A percentile compares a stretch with the other conserved stretches of the same genome.
Conservation (phyloP, 805 yeast species). For the Metschnikowia noctiluminum region DNA sequence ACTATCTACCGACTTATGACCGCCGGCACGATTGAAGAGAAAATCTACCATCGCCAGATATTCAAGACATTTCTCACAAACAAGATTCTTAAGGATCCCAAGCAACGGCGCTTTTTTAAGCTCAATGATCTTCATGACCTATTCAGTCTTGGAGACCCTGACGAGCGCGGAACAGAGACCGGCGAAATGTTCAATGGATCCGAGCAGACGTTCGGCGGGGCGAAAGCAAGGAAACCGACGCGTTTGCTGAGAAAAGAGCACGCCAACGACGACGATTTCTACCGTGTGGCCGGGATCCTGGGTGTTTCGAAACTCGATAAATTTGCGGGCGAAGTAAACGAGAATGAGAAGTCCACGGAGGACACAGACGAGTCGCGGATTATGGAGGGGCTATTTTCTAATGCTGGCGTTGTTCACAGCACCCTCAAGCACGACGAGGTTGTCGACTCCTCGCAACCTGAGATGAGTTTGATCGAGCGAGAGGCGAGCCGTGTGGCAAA, state of each 20-base stretch:
- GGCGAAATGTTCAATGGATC: constrained; percentile 57
- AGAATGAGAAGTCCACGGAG: constrained; percentile 18
- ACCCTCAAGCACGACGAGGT: constrained; percentile 78
- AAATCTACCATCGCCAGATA: constrained; percentile 93
- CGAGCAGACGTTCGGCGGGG: constrained; percentile 36
- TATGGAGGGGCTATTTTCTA: constrained; percentile 72
- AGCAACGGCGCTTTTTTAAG: constrained; percentile 89
- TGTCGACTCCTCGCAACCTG: constrained; percentile 53
- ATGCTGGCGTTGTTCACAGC: constrained; percentile 62
- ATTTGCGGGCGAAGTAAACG: constrained; percentile 51
- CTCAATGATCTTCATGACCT: constrained; percentile 88
- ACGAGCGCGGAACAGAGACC: constrained; percentile 63
- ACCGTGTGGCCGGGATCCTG: constrained; percentile 54
- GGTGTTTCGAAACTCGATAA: constrained; percentile 76
- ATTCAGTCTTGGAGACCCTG: constrained; percentile 77
- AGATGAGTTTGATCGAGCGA: constrained; percentile 50
- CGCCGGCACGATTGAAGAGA: constrained; percentile 94
- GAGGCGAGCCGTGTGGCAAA: constrained; percentile 61
- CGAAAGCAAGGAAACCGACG: constrained; percentile 31
- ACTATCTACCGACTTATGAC: constrained; percentile 88
- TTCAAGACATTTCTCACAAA: constrained; percentile 93
- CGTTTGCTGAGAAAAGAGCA: constrained; percentile 27
- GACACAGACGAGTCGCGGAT: constrained; percentile 52
- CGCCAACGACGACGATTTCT: constrained; percentile 62
- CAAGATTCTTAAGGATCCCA: constrained; percentile 92